Evolutionary conservation across 768 basidiomycete species (phyloP).

Genomic region (Tephrocybe rancida): DNA sequence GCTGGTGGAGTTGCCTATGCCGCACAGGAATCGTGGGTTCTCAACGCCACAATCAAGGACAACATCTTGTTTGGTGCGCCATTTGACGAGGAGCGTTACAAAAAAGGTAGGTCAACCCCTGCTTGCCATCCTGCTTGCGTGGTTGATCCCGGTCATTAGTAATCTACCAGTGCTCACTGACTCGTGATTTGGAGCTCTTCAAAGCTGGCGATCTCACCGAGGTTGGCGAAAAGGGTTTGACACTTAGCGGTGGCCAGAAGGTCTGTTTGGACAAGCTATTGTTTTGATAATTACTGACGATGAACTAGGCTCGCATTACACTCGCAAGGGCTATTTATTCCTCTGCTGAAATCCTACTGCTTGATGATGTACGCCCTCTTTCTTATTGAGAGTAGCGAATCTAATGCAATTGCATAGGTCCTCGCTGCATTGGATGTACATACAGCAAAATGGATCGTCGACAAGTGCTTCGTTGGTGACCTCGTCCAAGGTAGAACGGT

Average conservation of each 20-base stretch:
- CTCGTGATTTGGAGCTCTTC: slow-evolving; percentile 69
- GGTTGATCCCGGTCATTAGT: slow-evolving; percentile 32
- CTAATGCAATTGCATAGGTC: neutral
- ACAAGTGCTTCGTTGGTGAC: slow-evolving; percentile 79
- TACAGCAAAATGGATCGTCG: slow-evolving; percentile 80
- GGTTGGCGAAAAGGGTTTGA: slow-evolving; percentile 71
- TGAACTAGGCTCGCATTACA: slow-evolving; percentile 42
- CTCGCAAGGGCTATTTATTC: slow-evolving; percentile 48
- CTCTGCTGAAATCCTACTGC: slow-evolving; percentile 58
- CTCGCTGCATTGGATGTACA: slow-evolving; percentile 43
- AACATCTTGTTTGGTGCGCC: slow-evolving; percentile 82
- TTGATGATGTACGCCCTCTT: slow-evolving; percentile 75
- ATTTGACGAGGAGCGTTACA: slow-evolving; percentile 77
- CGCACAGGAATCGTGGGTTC: slow-evolving; percentile 84
- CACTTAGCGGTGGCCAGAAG: slow-evolving; percentile 52
- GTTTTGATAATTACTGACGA: neutral
- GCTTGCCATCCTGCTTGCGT: neutral
- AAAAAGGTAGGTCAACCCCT: slow-evolving; percentile 34
- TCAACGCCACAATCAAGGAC: slow-evolving; percentile 76
- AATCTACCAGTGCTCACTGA: slow-evolving; percentile 70
- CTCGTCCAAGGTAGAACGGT: slow-evolving; percentile 76
- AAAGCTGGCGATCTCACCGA: slow-evolving; percentile 68
- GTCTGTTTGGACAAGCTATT: neutral
- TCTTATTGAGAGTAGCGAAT: slow-evolving; percentile 5
- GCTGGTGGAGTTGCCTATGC: slow-evolving; percentile 73